A percentile compares a stretch with the other conserved stretches of the same genome.
phyloP scores from a whole-genome alignment of 768 basidiomycete species.

The Lactifluus piperatus region DNA sequence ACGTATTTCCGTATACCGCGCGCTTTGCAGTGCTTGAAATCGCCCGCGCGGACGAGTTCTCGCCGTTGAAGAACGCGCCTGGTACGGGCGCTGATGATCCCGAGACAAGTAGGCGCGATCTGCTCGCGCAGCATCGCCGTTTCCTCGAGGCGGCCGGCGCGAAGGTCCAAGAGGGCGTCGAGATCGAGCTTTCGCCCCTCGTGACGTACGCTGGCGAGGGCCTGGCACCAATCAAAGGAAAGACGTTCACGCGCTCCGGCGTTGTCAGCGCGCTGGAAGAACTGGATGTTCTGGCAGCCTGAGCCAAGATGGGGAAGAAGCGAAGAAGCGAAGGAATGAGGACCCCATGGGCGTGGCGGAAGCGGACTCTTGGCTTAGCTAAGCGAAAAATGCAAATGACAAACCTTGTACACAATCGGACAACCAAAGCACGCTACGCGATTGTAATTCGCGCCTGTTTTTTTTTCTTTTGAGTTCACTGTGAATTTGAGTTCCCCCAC shows the following conservation, averaged over 20 bases:
- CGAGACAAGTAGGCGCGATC: conserved; percentile 81
- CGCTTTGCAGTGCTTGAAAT: conserved; percentile 85
- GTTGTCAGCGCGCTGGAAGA: conserved; percentile 56
- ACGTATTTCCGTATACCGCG: conserved; percentile 91
- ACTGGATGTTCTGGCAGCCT: conserved; percentile 54
- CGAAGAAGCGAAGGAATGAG: background rate
- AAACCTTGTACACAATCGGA: background rate
- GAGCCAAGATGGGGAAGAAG: background rate
- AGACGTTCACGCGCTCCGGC: conserved; percentile 69
- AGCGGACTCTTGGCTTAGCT: no score
- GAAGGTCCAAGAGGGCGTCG: conserved; percentile 55
- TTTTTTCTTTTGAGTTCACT: background rate
- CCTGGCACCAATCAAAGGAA: conserved; percentile 67
- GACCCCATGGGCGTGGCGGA: background rate
- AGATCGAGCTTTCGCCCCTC: conserved; percentile 85
- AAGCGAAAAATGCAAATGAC: background rate
- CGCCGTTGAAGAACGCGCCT: conserved; percentile 95
- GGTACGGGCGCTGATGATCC: conserved; percentile 87
- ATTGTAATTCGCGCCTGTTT: background rate
- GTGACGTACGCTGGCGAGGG: conserved; percentile 93
- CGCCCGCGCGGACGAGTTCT: conserved; percentile 83
- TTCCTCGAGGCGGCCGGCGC: conserved; percentile 82
- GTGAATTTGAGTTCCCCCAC: background rate
- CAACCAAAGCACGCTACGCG: background rate
- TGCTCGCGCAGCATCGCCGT: conserved; percentile 78